Evolutionary conservation across 495 filamentous ascomycete genomes (phyloP), one percentile per base, ranked within the genome.

Genomic region (Penicillium chermesinum): DNA sequence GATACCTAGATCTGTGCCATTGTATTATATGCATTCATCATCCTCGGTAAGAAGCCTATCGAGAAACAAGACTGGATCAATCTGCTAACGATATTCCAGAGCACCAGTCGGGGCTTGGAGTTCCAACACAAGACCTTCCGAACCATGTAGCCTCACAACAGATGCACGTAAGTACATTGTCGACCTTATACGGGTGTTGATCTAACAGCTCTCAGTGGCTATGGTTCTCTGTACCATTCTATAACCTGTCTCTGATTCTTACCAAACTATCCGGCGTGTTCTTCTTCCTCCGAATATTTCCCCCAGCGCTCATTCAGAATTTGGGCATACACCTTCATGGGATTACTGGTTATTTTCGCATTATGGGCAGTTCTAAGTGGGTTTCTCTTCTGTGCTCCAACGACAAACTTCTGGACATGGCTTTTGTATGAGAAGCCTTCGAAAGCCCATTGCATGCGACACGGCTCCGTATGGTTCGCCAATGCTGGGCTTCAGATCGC

Each of bases 401-500:
- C 71, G 20, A 20, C 38, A 0, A 38, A 47, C 2, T 71, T 68
- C 48, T 73, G 70, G 70, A 48, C 44, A 12, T 3, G 20, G 0
- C 5, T 16, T 1, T 20, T 7, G n/a, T 12, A 21, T 2, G 13
- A 7, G 1, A 41, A 46, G 15, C 27, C 16, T 3, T 30, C 36
- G 0, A 22, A 46, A n/a, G 14, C 8, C 6, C 54, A 54, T 15
- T 76, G 74, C 47, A 46, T 77, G 2, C 50, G 69, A 2, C 30
- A 55, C 16, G 52, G 38, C 2, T 58, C 66, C 10, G 52, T 74
- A 0, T 71, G 78, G 61, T 66, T 66, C 21, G 49, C 64, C 22
- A 75, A 75, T 33, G 64, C 71, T 1, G 61, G 53, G 0, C 59
- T 79, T 16, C 77, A 81, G 51, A 71, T 77, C 6, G 4, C 62